Base-by-base conservation (phyloP, 768 basidiomycete species). In the Podaxis sp. region DNA sequence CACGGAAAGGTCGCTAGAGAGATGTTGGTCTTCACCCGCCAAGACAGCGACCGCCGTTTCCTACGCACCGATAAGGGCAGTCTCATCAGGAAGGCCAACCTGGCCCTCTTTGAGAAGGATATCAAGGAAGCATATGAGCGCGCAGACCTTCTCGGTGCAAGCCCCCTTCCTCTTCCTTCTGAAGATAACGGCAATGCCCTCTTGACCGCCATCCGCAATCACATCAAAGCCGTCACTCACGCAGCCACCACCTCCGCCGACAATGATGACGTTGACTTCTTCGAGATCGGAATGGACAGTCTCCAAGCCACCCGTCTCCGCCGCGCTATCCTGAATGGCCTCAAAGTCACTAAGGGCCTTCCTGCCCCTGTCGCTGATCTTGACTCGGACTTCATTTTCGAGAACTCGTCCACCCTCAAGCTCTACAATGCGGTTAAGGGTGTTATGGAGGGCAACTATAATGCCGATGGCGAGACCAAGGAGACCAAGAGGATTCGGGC, bases 231-330 rank as follows among this genome's bases (percentile, higher is more conserved):
- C 15, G 65, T 72, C 30, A 65, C 67, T 28, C 33, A 46, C 20
- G 37, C 60, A 33, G 40, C 55, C n/a, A 54, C 41, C 3, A 66
- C 66, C 1, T 63, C 64, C 13, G 46, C 65, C 17, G 55, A 63
- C 1, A 49, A 70, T 4, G 70, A 74, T 46, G 66, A 69, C 12
- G 56, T 67, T 15, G 77, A 78, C 62, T 76, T 80, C 58, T 78
- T 80, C 60, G 77, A 78, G 66, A 68, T 67, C 1, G 78, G 78
- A 0, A 76, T 80, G 77, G 77, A 78, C 61, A 77, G 77, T 57
- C 57, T 78, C 33, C 78, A 78, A 50, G 76, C 77, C 11, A 74
- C 67, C 51, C 64, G 75, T 13, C 67, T 80, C 22, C 73, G 74
- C n/a, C 70, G 74, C 6, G 68, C 70, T 6, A 65, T 77, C 48